Percentiles rank a stretch among this genome's conserved stretches.
phyloP scores from a whole-genome alignment of 73 alveolate species.

The Symbiodinium natans region DNA sequence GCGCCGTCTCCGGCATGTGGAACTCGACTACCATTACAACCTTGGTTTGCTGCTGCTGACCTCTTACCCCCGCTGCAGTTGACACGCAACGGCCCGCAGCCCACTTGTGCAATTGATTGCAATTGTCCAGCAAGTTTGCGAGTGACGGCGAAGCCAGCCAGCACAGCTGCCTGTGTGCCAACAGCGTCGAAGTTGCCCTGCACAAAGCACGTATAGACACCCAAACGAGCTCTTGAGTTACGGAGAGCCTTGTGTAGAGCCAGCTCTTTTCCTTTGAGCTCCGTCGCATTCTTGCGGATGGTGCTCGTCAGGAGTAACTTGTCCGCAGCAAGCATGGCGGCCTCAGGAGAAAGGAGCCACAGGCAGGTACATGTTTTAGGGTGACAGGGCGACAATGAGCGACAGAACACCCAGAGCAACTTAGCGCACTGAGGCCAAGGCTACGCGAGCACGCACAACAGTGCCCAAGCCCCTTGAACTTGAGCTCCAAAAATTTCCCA shows the following conservation, averaged over 20 bases:
- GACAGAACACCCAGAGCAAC: too few relatives aligned
- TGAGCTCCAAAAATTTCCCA: neutral
- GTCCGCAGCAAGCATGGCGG: conserved; percentile 93
- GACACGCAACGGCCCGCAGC: too few relatives aligned
- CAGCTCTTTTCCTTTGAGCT: conserved; percentile 85
- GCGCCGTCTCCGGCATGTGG: conserved; percentile 94
- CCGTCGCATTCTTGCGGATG: conserved; percentile 89
- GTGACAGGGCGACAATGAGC: too few relatives aligned
- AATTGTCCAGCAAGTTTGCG: too few relatives aligned
- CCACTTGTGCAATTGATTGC: too few relatives aligned
- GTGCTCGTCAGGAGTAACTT: conserved; percentile 89
- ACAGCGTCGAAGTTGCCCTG: conserved; percentile 93
- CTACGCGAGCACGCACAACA: neutral
- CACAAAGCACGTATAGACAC: neutral
- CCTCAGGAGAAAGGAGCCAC: neutral
- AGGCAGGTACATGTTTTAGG: neutral
- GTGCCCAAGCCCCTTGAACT: conserved; percentile 3
- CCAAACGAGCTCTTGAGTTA: neutral
- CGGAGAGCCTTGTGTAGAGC: conserved; percentile 72
- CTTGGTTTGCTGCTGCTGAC: too few relatives aligned
- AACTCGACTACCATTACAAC: conserved; percentile 92
- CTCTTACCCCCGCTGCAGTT: too few relatives aligned
- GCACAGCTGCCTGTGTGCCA: conserved; percentile 94
- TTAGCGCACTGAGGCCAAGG: neutral
- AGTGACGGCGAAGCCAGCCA: conserved; percentile 78